Evolutionary conservation across 805 yeast species (phyloP).

Genomic region (Cephaloascus albidus): DNA sequence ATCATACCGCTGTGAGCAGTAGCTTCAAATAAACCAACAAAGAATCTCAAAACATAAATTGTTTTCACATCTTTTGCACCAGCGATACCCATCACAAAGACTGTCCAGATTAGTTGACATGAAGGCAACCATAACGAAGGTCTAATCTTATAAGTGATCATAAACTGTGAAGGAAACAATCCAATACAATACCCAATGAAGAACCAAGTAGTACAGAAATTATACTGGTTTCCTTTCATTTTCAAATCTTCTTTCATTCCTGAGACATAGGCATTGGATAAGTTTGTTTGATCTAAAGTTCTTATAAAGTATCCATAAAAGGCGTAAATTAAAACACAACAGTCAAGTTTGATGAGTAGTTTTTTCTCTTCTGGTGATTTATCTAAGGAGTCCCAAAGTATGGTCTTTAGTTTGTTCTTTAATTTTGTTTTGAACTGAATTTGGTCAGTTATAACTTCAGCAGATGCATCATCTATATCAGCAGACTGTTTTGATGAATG

Average conservation of each 20-base stretch:
- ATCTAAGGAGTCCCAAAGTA: no score
- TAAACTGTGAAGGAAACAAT: constrained; percentile 29
- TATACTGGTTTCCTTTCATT: constrained; percentile 42
- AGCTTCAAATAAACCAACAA: constrained; percentile 15
- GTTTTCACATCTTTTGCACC: constrained; percentile 11
- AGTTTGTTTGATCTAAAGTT: constrained; percentile 24
- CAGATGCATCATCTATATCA: no score
- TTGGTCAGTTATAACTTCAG: no score
- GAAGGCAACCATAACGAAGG: constrained; percentile 21
- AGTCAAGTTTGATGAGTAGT: constrained; percentile 20
- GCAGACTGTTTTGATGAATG: no score
- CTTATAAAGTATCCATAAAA: constrained; percentile 24
- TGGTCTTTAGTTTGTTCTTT: no score
- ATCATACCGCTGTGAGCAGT: constrained; percentile 10
- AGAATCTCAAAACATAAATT: constrained; percentile 9
- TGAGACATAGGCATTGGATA: constrained; percentile 32
- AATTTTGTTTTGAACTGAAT: no score
- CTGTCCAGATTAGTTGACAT: constrained; percentile 26
- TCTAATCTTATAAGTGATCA: constrained; percentile 23
- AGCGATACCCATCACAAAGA: constrained; percentile 21
- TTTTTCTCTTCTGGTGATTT: constrained; percentile 29
- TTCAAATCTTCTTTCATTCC: constrained; percentile 29
- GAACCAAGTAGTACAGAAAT: constrained; percentile 34
- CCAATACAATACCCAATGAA: constrained; percentile 31
- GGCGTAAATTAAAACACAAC: constrained; percentile 16